Conservation (phyloP, 2,329 filamentous ascomycete species). For the Penicillium olsonii region DNA sequence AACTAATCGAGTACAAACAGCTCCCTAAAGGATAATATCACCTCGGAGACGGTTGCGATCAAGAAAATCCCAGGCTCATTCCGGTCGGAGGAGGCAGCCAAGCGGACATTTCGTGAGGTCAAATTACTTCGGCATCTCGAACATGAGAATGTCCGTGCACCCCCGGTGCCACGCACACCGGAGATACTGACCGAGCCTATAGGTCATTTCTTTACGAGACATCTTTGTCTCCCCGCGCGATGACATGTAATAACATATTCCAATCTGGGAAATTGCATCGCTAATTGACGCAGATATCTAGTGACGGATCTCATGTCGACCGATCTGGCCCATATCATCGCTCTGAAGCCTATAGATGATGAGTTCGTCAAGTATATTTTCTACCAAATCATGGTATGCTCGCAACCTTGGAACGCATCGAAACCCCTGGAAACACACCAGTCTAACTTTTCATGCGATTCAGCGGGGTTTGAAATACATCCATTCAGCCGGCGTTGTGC, state of each 20-base stretch:
- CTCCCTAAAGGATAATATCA: conserved; percentile 95
- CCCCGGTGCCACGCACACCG: not conserved
- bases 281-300: conserved; percentile 69
- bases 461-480: conserved; percentile 98
- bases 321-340: conserved; percentile 90
- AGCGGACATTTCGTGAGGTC: conserved; percentile 94
- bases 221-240: conserved; percentile 99
- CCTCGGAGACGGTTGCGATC: conserved; percentile 90
- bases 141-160: conserved; percentile 83
- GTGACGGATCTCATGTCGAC: conserved; percentile 97
- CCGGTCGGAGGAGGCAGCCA: conserved; percentile 95
- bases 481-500: conserved; percentile 95
- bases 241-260: conserved; percentile 70
- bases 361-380: conserved; percentile 99
- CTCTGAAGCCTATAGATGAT: conserved; percentile 91
- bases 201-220: conserved; percentile 97
- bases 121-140: conserved; percentile 94
- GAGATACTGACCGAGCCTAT: conserved; percentile 17
- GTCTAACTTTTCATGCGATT: conserved; percentile 4
- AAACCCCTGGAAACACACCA: not conserved
- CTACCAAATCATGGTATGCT: conserved; percentile 86
- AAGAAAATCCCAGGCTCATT: conserved; percentile 99
- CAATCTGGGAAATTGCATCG: too few relatives aligned
- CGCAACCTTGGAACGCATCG: too few relatives aligned
- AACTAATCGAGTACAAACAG: conserved; percentile 50